Evolutionary conservation across 108 stramenopile species (phyloP).

Genomic region (Seminavis robusta): DNA sequence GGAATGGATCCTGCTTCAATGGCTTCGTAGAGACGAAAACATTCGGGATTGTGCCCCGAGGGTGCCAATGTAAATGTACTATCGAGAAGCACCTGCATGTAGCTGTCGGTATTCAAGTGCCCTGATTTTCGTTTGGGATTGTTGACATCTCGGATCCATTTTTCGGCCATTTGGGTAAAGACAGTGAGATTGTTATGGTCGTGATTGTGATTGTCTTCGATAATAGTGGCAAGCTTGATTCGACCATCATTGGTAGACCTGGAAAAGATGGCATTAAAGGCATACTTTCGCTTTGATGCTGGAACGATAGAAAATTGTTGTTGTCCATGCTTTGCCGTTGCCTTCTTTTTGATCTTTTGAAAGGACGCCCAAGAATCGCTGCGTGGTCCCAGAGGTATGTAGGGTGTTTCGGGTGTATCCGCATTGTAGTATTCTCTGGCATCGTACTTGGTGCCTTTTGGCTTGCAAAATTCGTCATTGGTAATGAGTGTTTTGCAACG

Average conservation of each 20-base stretch:
- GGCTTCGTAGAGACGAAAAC: constrained; percentile 43
- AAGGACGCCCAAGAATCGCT: constrained; percentile 13
- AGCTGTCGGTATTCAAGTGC: constrained; percentile 19
- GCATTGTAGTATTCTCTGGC: constrained; percentile 18
- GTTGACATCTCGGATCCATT: no score
- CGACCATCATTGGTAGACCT: constrained; percentile 12
- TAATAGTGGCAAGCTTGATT: constrained; percentile 1
- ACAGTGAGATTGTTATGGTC: not conserved
- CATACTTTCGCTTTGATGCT: constrained; percentile 16
- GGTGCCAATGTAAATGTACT: constrained; percentile 40
- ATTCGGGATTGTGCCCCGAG: constrained; percentile 47
- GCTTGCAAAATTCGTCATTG: constrained; percentile 27
- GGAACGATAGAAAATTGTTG: not conserved
- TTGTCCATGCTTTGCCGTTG: not conserved
- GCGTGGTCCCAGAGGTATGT: constrained; percentile 25
- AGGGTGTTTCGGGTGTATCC: not conserved
- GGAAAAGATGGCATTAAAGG: constrained; percentile 29
- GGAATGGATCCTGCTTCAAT: constrained; percentile 43
- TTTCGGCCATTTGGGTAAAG: constrained; percentile 15
- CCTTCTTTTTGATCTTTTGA: not conserved
- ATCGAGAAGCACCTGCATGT: constrained; percentile 27
- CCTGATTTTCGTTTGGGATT: constrained; percentile 9
- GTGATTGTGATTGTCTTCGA: not conserved
- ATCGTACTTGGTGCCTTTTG: constrained; percentile 5
- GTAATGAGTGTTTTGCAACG: constrained; percentile 20